Conservation (phyloP, 148 eudicot species). For the Dianthus caryophyllus region DNA sequence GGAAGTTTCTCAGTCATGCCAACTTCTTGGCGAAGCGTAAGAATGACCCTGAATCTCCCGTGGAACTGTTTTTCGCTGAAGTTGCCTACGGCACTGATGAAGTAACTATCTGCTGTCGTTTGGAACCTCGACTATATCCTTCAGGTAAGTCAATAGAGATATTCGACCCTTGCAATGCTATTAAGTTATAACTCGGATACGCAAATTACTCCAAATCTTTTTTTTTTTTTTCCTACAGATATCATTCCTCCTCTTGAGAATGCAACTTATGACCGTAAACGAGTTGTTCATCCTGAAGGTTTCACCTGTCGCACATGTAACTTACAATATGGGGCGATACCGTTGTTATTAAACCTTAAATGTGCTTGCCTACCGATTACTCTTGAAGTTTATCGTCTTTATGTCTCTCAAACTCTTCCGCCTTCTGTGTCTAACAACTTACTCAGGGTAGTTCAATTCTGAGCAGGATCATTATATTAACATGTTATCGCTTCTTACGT, state of each 20-base stretch:
- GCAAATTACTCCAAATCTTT: no score
- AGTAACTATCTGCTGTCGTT: neutral
- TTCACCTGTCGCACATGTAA: neutral
- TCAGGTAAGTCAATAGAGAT: neutral
- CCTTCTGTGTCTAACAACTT: no score
- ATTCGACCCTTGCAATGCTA: neutral
- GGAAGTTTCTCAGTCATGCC: neutral
- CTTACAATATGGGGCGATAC: no score
- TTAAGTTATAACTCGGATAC: no score
- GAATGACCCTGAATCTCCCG: neutral
- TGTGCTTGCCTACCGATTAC: no score
- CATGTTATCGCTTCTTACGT: no score
- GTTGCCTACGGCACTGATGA: neutral
- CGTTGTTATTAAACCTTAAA: no score
- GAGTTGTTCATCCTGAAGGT: conserved; percentile 1
- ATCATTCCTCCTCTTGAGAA: conserved; percentile 10
- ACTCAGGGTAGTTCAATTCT: no score
- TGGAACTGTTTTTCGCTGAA: conserved; percentile 7
- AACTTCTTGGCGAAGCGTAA: conserved; percentile 9
- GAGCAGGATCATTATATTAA: no score
- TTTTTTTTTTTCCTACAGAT: neutral
- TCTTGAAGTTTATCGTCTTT: no score
- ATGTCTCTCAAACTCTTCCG: no score
- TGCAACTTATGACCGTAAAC: neutral
- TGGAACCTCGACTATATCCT: neutral